Evolutionary conservation across 108 stramenopile species (phyloP).

Genomic region (Parmales sp.): DNA sequence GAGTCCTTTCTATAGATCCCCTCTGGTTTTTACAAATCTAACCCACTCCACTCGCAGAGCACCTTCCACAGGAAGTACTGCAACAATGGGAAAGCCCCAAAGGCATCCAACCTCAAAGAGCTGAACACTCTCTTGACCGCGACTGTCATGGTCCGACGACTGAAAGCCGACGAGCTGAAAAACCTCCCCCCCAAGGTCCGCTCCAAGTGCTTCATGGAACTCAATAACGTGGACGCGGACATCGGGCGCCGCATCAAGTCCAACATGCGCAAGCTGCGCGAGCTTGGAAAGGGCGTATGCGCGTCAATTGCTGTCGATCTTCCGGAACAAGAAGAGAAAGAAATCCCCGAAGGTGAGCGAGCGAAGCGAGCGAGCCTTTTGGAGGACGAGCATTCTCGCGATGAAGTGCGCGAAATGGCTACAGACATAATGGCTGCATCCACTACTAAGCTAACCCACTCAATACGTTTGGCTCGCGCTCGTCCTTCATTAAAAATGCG

Average conservation of each 20-base stretch:
- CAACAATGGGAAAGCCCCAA: too few relatives aligned
- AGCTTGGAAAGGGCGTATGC: slow-evolving; percentile 58
- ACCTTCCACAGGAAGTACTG: too few relatives aligned
- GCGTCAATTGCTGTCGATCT: slow-evolving; percentile 50
- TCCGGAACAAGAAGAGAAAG: background rate
- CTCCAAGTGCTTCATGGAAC: too few relatives aligned
- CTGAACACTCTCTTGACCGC: slow-evolving; percentile 80
- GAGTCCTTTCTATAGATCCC: background rate
- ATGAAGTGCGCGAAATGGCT: too few relatives aligned
- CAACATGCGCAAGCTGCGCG: slow-evolving; percentile 41
- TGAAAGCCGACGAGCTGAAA: slow-evolving; percentile 85
- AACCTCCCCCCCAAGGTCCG: slow-evolving; percentile 77
- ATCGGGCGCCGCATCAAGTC: slow-evolving; percentile 36
- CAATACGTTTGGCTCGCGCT: too few relatives aligned
- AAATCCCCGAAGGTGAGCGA: too few relatives aligned
- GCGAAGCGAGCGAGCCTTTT: too few relatives aligned
- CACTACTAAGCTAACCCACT: too few relatives aligned
- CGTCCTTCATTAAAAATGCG: too few relatives aligned
- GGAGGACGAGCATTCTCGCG: too few relatives aligned
- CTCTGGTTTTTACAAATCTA: background rate
- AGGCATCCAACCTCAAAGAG: slow-evolving; percentile 42
- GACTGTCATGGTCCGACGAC: slow-evolving; percentile 86
- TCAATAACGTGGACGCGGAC: slow-evolving; percentile 26
- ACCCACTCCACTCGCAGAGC: background rate
- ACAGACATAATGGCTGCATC: too few relatives aligned